phyloP scores from a whole-genome alignment of 1,284 basidiomycete species.

The Austroboletus niveus region DNA sequence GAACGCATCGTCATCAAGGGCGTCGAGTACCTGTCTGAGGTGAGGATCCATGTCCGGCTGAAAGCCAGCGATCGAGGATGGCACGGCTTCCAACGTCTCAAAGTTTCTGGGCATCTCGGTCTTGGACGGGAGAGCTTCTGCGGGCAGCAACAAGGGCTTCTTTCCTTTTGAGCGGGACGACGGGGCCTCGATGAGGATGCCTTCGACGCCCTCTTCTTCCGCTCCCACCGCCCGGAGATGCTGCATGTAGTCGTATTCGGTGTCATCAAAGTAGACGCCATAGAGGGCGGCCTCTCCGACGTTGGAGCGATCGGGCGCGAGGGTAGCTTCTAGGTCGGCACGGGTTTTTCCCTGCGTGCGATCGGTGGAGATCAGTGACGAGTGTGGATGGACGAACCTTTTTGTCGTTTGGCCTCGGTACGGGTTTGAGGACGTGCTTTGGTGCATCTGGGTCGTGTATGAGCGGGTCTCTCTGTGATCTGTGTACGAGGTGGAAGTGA shows the following conservation, averaged over 20 bases:
- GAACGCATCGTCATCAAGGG: slow-evolving; percentile 95
- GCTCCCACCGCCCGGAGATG: slow-evolving; percentile 81
- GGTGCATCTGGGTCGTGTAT: slow-evolving; percentile 92
- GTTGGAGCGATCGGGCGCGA: slow-evolving; percentile 54
- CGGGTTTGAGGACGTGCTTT: slow-evolving; percentile 83
- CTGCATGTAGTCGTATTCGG: slow-evolving; percentile 99
- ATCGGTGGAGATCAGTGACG: neutral
- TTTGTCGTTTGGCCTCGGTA: slow-evolving; percentile 69
- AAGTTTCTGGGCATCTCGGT: slow-evolving; percentile 75
- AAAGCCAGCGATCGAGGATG: slow-evolving; percentile 83
- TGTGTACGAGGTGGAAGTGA: slow-evolving; percentile 96
- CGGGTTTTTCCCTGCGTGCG: slow-evolving; percentile 68
- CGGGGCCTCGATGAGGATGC: slow-evolving; percentile 71
- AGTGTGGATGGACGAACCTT: slow-evolving; percentile 45
- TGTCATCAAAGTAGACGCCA: slow-evolving; percentile 95
- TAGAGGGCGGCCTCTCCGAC: slow-evolving; percentile 89
- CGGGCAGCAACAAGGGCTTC: slow-evolving; percentile 50
- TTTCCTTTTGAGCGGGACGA: slow-evolving; percentile 35
- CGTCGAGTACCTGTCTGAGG: slow-evolving; percentile 90
- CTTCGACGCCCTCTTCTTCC: slow-evolving; percentile 75
- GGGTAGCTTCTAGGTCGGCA: slow-evolving; percentile 64
- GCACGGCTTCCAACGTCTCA: slow-evolving; percentile 73
- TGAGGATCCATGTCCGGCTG: slow-evolving; percentile 98
- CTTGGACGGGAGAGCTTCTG: slow-evolving; percentile 71
- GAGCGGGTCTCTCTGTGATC: slow-evolving; percentile 94